Percentiles rank a stretch among this genome's conserved stretches.
Conservation (phyloP, 1,284 basidiomycete species). For the Flammula alnicola region DNA sequence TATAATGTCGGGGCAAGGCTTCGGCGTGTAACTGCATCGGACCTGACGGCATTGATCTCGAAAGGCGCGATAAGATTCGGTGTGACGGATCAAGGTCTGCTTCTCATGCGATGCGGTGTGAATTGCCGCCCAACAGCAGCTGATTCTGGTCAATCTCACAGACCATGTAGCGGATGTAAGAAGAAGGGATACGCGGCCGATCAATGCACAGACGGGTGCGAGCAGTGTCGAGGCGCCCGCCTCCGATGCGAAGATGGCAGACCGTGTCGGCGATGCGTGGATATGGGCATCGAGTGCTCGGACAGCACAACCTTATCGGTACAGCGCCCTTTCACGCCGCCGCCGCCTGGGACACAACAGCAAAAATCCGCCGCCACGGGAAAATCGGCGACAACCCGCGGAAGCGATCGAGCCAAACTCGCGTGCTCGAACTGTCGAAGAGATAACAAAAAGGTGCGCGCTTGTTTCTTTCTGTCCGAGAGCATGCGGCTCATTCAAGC, state of each 20-base stretch:
- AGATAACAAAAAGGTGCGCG: constrained; percentile 63
- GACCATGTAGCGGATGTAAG: constrained; percentile 57
- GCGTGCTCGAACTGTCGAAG: constrained; percentile 60
- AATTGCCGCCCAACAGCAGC: not conserved
- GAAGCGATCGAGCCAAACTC: constrained; percentile 53
- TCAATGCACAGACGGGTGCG: constrained; percentile 45
- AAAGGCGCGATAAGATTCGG: constrained; percentile 60
- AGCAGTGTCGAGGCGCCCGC: constrained; percentile 44
- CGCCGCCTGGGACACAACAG: too few species aligned
- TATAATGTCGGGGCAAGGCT: constrained; percentile 6
- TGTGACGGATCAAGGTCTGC: constrained; percentile 57
- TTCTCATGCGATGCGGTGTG: constrained; percentile 1
- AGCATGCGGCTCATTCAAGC: too few species aligned
- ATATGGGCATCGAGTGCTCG: constrained; percentile 45
- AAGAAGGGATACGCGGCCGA: constrained; percentile 54
- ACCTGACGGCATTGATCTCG: constrained; percentile 6
- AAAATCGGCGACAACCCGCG: constrained; percentile 26
- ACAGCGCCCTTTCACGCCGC: constrained; percentile 23
- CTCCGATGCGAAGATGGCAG: constrained; percentile 58
- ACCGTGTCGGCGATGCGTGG: constrained; percentile 53
- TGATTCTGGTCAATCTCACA: too few species aligned
- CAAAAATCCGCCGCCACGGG: not conserved
- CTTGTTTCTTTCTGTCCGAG: too few species aligned
- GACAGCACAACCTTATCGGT: constrained; percentile 31
- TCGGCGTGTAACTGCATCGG: constrained; percentile 1